Conservation (phyloP, 2,329 filamentous ascomycete species). For the Pyrenochaeta sp. region DNA sequence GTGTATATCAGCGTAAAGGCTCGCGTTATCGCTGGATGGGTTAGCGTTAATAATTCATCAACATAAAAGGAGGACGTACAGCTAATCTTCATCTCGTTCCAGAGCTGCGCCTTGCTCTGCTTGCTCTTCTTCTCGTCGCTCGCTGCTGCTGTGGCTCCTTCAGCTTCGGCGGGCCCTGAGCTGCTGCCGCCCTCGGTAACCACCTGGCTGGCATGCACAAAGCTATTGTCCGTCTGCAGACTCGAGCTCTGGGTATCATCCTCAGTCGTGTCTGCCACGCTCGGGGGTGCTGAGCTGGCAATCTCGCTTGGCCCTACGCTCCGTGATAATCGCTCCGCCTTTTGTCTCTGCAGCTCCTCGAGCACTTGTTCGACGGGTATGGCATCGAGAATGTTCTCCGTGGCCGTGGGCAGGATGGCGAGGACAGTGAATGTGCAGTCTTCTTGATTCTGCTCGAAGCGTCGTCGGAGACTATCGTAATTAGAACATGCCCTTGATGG, state of each 20-base stretch:
- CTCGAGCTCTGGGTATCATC: slow-evolving; percentile 83
- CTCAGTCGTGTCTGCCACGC: slow-evolving; percentile 68
- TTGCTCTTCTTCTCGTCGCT: slow-evolving; percentile 62
- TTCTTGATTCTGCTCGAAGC: slow-evolving; percentile 98
- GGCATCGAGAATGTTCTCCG: slow-evolving; percentile 84
- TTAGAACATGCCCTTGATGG: slow-evolving; percentile 3
- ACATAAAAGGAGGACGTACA: slow-evolving; percentile 65
- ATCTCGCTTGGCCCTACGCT: slow-evolving; percentile 65
- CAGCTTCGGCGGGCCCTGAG: slow-evolving; percentile 37
- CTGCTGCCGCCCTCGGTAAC: slow-evolving; percentile 59
- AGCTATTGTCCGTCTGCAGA: slow-evolving; percentile 77
- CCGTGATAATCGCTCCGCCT: slow-evolving; percentile 73
- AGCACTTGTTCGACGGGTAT: slow-evolving; percentile 93
- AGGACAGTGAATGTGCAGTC: slow-evolving; percentile 98
- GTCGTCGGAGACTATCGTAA: slow-evolving; percentile 77
- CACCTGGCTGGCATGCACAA: slow-evolving; percentile 82
- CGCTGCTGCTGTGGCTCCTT: slow-evolving; percentile 50
- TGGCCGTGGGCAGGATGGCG: slow-evolving; percentile 91
- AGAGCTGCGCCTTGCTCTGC: slow-evolving; percentile 90
- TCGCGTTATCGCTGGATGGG: slow-evolving; percentile 77
- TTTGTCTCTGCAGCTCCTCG: slow-evolving; percentile 93
- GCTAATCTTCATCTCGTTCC: slow-evolving; percentile 97
- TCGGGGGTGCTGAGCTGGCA: slow-evolving; percentile 68
- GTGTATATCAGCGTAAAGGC: slow-evolving; percentile 94
- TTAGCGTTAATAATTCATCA: slow-evolving; percentile 23